Evolutionary conservation across 1,284 basidiomycete genomes (phyloP).

Genomic region (Cutaneotrichosporon sp.): DNA sequence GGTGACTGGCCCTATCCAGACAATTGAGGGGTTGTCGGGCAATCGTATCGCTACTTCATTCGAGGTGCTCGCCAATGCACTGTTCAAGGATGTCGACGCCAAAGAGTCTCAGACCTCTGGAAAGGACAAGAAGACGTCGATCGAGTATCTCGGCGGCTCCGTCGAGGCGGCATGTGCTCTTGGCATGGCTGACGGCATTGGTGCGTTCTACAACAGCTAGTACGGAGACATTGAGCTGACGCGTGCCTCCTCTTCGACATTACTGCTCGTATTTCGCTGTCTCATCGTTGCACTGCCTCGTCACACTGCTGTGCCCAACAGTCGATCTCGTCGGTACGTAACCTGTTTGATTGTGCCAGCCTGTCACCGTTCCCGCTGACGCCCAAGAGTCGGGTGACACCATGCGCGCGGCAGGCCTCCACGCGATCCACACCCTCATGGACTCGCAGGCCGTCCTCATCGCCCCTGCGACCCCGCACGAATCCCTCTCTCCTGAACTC

Average conservation of each 20-base stretch:
- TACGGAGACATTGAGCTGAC: no score
- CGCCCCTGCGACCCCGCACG: constrained; percentile 65
- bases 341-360: no score
- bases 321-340: constrained; percentile 83
- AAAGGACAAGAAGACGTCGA: constrained; percentile 60
- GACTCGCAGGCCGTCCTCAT: constrained; percentile 91
- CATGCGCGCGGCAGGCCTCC: constrained; percentile 95
- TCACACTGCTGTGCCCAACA: constrained; percentile 34
- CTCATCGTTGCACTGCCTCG: no score
- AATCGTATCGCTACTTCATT: constrained; percentile 93
- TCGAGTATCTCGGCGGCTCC: constrained; percentile 95
- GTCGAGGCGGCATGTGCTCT: constrained; percentile 97
- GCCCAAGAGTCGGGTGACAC: constrained; percentile 97
- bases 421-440: constrained; percentile 84
- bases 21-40: constrained; percentile 74
- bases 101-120: constrained; percentile 47
- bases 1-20: constrained; percentile 65
- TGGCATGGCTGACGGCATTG: constrained; percentile 94
- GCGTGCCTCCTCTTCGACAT: no score
- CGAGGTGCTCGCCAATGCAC: constrained; percentile 74
- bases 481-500: constrained; percentile 56
- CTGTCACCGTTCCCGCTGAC: no score
- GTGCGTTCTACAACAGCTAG: no score
- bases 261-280: no score
- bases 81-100: constrained; percentile 72